Base-by-base conservation (phyloP, 129 eudicot genomes). In the Artemisia tridentata region DNA sequence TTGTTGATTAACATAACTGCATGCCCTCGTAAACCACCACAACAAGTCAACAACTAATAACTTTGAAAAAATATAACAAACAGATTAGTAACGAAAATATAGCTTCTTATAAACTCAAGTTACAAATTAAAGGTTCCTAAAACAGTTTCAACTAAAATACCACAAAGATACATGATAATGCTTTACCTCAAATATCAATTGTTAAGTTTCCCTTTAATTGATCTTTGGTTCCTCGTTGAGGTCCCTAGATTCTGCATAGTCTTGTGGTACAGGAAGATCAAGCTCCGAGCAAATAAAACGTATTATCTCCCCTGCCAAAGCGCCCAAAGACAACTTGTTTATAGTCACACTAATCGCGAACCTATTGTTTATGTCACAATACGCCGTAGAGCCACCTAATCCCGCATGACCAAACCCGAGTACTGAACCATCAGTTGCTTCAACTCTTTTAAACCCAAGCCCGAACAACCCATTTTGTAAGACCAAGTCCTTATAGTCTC, bases 321-420 rank as follows among this genome's bases (percentile, higher is more conserved):
- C 79, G 56, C 97, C 97, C 13, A 78, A 70, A 12, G 88, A 88
- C 85, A 88, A 70, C 60, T 86, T 88, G 75, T 91, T 91, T 27
- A 91, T 65, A 2, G 92, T 88, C 74, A 91, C 85, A 11, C 90
- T 81, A 45, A 91, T 84, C 1, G 96, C 80, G 77, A 91, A 91
- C 66, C 90, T 72, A 80, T 88, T 76, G 21, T 82, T 67, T 16
- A 79, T 79, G 76, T 91, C 85, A 67, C 97, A 82, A 14, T 60
- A 84, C 11, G 86, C 97, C 0, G 97, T 86, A 6, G 97, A 91
- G 7, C 97, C 96, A 68, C 97, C 97, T 88, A 88, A 68, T 0
- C 97, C 97, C 2, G 92, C 68, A 34, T 91, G 97, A 67, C 97
- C 97, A 25, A 91, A 91, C 31, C 97, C 97, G 14, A 88, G 53